phyloP scores from a whole-genome alignment of 1,284 basidiomycete species.

The Boletellus deceptivus region DNA sequence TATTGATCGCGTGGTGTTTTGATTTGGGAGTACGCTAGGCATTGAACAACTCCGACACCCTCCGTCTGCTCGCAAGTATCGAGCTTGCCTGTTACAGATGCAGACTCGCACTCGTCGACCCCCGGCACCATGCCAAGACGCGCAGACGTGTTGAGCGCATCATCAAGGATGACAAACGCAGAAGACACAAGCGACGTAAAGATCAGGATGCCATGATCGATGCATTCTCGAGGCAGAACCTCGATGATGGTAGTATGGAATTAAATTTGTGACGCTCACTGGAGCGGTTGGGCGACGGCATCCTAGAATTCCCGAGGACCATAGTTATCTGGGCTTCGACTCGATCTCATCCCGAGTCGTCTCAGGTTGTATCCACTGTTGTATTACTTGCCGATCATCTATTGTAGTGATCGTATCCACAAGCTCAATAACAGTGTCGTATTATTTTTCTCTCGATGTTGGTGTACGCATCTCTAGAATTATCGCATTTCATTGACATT shows the following conservation, averaged over 20 bases:
- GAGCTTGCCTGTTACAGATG: constrained; percentile 77
- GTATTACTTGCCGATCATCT: constrained; percentile 22
- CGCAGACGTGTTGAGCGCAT: constrained; percentile 69
- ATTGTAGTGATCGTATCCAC: constrained; percentile 20
- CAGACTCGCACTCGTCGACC: constrained; percentile 62
- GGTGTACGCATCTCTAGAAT: constrained; percentile 8
- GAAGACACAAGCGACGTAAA: constrained; percentile 72
- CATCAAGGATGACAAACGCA: constrained; percentile 77
- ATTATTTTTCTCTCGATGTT: constrained; percentile 1
- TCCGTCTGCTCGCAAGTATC: constrained; percentile 74
- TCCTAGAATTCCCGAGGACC: constrained; percentile 12
- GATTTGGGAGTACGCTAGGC: constrained; percentile 44
- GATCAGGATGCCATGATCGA: constrained; percentile 78
- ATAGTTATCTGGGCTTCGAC: constrained; percentile 8
- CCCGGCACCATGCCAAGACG: constrained; percentile 56
- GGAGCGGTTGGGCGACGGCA: constrained; percentile 7
- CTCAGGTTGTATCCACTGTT: constrained; percentile 15
- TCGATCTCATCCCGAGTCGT: constrained; percentile 2
- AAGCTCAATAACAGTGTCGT: constrained; percentile 4
- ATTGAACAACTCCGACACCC: constrained; percentile 74
- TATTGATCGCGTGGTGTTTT: constrained; percentile 5
- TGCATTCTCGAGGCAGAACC: constrained; percentile 64
- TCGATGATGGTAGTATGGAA: constrained; percentile 38
- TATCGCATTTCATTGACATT: too few relatives aligned
- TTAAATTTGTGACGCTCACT: constrained; percentile 23